phyloP scores from a whole-genome alignment of 177 flowering plant species.

The Telopea speciosissima region DNA sequence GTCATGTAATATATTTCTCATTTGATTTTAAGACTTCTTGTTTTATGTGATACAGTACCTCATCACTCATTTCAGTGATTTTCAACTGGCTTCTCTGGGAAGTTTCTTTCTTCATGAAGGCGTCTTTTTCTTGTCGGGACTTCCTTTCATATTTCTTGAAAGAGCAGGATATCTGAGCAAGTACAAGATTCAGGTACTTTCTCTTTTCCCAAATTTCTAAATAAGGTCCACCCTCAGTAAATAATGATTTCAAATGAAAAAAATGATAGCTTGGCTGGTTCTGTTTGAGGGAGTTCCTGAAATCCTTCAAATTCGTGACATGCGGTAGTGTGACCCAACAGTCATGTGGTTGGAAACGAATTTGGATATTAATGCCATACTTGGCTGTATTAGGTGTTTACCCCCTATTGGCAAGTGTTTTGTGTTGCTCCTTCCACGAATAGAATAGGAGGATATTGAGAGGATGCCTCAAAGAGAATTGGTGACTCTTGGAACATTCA shows the following conservation, averaged over 20 bases:
- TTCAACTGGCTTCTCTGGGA: conserved; percentile 91
- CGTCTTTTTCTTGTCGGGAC: conserved; percentile 90
- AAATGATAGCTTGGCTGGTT: background rate
- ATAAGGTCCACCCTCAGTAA: no score
- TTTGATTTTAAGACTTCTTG: background rate
- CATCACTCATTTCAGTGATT: conserved; percentile 82
- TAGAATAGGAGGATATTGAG: background rate
- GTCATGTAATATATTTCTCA: background rate
- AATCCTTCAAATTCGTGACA: background rate
- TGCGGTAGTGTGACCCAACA: background rate
- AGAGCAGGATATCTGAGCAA: conserved; percentile 85
- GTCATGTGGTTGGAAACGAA: background rate
- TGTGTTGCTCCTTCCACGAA: background rate
- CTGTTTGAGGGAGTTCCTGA: background rate
- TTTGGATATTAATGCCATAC: background rate
- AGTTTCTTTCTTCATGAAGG: conserved; percentile 95
- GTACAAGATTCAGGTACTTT: conserved; percentile 87
- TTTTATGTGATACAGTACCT: conserved; percentile 61
- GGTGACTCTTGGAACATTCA: background rate
- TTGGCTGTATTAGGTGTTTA: background rate
- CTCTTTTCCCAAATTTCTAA: conserved; percentile 1
- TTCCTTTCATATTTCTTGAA: conserved; percentile 84
- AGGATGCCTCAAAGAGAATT: background rate
- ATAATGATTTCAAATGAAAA: background rate
- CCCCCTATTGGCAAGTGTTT: background rate